Evolutionary conservation across 306 rosid species (phyloP), one percentile per base, ranked within the genome.

Genomic region (Aeschynomene evenia): DNA sequence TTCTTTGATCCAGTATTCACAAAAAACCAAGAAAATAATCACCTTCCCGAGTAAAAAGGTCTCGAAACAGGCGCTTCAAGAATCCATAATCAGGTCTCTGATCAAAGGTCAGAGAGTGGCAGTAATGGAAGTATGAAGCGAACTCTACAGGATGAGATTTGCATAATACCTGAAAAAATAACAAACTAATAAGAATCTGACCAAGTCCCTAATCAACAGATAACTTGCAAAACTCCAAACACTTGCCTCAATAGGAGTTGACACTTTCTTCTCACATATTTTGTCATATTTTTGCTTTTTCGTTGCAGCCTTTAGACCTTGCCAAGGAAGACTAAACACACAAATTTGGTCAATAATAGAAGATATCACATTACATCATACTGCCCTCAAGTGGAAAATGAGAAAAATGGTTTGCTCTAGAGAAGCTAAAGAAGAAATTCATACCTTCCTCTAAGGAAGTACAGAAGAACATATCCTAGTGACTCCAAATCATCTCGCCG

Each of bases 41-140:
- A 94, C 99, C 99, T 91, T 91, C 92, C 54, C 91, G 92, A 57
- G 87, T 23, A 91, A 94, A 90, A 77, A 85, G 78, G 56, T 94
- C 97, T 48, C 92, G 92, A 83, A 91, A 88, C 26, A 94, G 82
- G 39, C 99, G 91, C 77, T 87, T 94, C 79, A 94, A 88, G 85
- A 94, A 94, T 64, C 95, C 99, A 85, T 94, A 94, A 83, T 94
- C 99, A 76, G 97, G 99, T 55, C 97, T 84, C 80, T 94, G 99
- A 71, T 94, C 99, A 64, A 94, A 94, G 50, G 91, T 85, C 85
- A 91, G 71, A 42, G 97, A 85, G 81, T 91, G 97, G 68, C 97
- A 94, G 77, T 94, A 94, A 77, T 94, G 97, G 40, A 94, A 87
- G 86, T 94, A 94, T 40, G 99, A 94, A 22, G 99, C 97, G 51